A percentile compares a stretch with the other conserved stretches of the same genome.
Conservation (phyloP, 1,284 basidiomycete species). For the Microbotryum intermedium region DNA sequence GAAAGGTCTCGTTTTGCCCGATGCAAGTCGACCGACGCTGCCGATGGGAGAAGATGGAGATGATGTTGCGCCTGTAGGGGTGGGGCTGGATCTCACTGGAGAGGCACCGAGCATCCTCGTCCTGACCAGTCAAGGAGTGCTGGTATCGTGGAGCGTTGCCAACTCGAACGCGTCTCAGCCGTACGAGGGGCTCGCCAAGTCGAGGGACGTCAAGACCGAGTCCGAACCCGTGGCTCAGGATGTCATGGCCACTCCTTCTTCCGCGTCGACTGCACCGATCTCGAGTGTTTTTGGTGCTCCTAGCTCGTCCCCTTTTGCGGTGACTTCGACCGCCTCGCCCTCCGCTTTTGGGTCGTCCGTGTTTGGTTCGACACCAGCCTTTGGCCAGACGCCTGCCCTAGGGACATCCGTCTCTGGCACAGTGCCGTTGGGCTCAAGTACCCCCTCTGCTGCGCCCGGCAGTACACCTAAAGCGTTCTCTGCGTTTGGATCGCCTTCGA, state of each 20-base stretch:
- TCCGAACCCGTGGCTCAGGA: slow-evolving; percentile 2
- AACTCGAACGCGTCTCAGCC: slow-evolving; percentile 37
- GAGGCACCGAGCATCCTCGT: slow-evolving; percentile 42
- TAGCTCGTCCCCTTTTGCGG: slow-evolving; percentile 7
- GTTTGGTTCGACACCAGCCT: neutral
- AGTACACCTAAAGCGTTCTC: neutral
- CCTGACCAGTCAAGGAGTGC: slow-evolving; percentile 46
- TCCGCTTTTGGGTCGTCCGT: neutral
- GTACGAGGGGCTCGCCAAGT: slow-evolving; percentile 42
- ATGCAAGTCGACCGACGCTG: slow-evolving; percentile 45
- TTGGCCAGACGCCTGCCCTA: slow-evolving; percentile 13
- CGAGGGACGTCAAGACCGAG: slow-evolving; percentile 21
- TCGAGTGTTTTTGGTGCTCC: slow-evolving; percentile 22
- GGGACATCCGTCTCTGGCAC: slow-evolving; percentile 12
- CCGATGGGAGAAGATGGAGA: slow-evolving; percentile 41
- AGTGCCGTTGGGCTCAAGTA: neutral
- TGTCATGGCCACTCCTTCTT: slow-evolving; percentile 5
- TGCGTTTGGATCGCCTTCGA: neutral
- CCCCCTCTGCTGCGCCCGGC: neutral
- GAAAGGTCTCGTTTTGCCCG: slow-evolving; percentile 45
- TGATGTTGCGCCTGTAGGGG: slow-evolving; percentile 45
- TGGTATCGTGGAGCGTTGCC: slow-evolving; percentile 46
- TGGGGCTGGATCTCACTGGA: slow-evolving; percentile 47
- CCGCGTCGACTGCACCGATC: slow-evolving; percentile 9
- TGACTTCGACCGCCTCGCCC: neutral